Conservation (phyloP, 2,329 filamentous ascomycete species). For the Colletotrichum kahawae region DNA sequence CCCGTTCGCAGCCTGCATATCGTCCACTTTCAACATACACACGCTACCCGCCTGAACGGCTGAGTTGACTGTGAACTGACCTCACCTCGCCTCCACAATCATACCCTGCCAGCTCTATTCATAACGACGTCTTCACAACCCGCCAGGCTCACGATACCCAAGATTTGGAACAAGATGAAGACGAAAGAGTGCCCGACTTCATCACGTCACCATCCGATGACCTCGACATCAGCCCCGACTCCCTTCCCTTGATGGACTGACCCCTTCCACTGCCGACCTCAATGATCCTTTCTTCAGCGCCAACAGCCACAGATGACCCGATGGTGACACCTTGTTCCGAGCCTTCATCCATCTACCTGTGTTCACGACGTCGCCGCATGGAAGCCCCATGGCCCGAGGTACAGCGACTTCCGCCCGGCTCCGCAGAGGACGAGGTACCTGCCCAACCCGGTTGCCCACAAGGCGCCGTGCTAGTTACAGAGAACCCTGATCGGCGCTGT, state of each 20-base stretch:
- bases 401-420: neutral
- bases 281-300: neutral
- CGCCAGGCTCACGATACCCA: neutral
- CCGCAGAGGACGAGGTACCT: slow-evolving; percentile 1
- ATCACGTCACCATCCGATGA: neutral
- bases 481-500: slow-evolving; percentile 20
- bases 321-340: neutral
- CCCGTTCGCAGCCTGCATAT: neutral
- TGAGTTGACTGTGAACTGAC: neutral
- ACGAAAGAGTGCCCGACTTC: neutral
- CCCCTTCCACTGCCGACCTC: neutral
- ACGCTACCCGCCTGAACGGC: neutral
- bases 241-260: neutral
- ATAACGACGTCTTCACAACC: neutral
- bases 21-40: neutral
- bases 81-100: slow-evolving; percentile 12
- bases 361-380: neutral
- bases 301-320: neutral
- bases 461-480: slow-evolving; percentile 1
- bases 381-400: neutral
- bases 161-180: neutral
- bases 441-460: neutral
- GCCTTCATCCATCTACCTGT: neutral
- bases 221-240: neutral
- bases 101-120: neutral